These are phyloP conservation scores for Tritrichomonas foetus DNA, from an alignment of 208 protist species.

Conservation along the genomic window DNA sequence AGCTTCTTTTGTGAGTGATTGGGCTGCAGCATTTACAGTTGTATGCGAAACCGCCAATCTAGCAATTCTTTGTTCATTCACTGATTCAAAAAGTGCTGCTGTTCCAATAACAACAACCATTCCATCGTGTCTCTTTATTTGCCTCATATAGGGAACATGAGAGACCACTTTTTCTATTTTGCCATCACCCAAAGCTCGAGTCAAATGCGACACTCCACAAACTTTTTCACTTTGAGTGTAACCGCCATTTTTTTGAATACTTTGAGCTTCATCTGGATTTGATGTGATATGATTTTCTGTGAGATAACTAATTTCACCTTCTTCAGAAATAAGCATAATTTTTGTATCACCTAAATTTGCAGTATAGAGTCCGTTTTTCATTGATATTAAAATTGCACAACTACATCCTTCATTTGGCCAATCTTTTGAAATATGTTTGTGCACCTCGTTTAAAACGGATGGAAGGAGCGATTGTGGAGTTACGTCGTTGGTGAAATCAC, in stretches of 20 bases:
- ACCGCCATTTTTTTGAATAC: background rate
- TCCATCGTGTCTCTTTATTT: too few species aligned
- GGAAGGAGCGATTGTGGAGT: background rate
- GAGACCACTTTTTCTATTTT: too few species aligned
- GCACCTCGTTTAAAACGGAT: too few species aligned
- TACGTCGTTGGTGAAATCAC: background rate
- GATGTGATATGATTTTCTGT: background rate
- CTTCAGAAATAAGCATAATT: background rate
- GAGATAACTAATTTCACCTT: background rate
- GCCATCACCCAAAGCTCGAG: background rate
- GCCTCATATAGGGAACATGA: too few species aligned
- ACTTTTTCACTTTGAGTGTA: background rate
- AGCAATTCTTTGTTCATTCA: too few species aligned
- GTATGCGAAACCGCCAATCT: too few species aligned
- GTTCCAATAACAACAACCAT: too few species aligned
- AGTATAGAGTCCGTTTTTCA: background rate
- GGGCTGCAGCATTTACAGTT: too few species aligned
- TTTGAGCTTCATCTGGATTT: background rate
- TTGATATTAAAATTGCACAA: background rate
- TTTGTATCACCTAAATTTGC: background rate
- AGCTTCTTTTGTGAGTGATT: too few species aligned
- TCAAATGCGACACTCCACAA: background rate
- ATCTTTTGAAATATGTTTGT: background rate
- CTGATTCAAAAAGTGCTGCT: too few species aligned
- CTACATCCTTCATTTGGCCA: background rate